Percentiles rank a stretch among this genome's conserved stretches.
phyloP scores from a whole-genome alignment of 495 filamentous ascomycete genomes.

The Pseudotulostoma volvatum region DNA sequence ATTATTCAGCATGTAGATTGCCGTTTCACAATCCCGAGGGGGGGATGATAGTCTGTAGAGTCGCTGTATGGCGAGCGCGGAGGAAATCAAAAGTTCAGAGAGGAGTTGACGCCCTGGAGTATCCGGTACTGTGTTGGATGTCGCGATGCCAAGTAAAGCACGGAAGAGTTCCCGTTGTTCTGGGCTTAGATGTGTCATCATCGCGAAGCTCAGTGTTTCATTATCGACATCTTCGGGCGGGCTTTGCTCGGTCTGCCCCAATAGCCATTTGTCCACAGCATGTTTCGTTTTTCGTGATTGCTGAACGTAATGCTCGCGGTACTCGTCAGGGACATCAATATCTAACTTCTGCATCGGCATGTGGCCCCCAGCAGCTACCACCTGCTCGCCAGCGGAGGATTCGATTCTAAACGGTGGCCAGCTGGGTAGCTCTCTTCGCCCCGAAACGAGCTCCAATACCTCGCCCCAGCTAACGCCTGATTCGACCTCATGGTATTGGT shows the following conservation, averaged over 20 bases:
- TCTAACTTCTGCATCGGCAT: slow-evolving; percentile 71
- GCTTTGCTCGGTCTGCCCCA: slow-evolving; percentile 51
- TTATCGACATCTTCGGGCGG: slow-evolving; percentile 79
- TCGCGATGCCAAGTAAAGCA: slow-evolving; percentile 55
- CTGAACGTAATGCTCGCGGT: slow-evolving; percentile 69
- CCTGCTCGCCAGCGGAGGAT: slow-evolving; percentile 32
- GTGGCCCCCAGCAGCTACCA: slow-evolving; percentile 32
- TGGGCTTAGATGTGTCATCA: slow-evolving; percentile 68
- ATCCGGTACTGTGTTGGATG: slow-evolving; percentile 27
- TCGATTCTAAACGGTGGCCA: slow-evolving; percentile 79
- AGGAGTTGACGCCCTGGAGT: slow-evolving; percentile 35
- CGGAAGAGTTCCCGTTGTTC: slow-evolving; percentile 64
- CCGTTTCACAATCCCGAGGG: slow-evolving; percentile 71
- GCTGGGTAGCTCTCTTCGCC: slow-evolving; percentile 61
- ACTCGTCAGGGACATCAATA: slow-evolving; percentile 82
- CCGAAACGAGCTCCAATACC: slow-evolving; percentile 81
- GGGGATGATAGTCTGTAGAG: slow-evolving; percentile 56
- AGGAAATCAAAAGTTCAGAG: slow-evolving; percentile 52
- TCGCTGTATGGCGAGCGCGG: slow-evolving; percentile 61
- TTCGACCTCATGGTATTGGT: slow-evolving; percentile 33
- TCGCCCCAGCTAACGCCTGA: slow-evolving; percentile 90
- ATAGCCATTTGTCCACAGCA: slow-evolving; percentile 75
- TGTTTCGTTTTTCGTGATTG: slow-evolving; percentile 76
- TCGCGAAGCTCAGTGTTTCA: slow-evolving; percentile 81
- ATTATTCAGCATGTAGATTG: slow-evolving; percentile 79